These are phyloP conservation scores for Manihot esculenta DNA, from an alignment of 441 rosid species.

Conservation along the genomic window DNA sequence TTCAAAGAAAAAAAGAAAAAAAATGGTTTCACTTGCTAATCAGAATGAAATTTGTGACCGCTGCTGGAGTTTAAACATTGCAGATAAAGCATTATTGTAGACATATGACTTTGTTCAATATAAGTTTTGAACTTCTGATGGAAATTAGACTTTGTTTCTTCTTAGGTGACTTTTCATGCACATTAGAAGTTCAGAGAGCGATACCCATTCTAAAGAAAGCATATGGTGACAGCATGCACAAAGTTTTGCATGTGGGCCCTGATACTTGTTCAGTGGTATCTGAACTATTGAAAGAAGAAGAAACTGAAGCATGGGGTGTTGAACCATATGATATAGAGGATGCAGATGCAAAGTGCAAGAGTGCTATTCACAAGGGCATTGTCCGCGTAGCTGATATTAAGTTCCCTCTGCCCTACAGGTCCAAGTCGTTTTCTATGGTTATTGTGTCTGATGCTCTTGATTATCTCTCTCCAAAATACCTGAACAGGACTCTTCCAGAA, in stretches of 20 bases:
- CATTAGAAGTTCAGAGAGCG: constrained; percentile 51
- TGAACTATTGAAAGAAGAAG: constrained; percentile 52
- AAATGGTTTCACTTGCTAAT: background rate
- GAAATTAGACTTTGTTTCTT: constrained; percentile 12
- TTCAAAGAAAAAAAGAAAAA: no score
- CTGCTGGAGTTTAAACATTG: constrained; percentile 7
- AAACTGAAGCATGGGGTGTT: constrained; percentile 66
- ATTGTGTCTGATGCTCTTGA: constrained; percentile 68
- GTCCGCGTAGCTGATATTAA: constrained; percentile 71
- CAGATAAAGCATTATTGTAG: background rate
- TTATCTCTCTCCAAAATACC: constrained; percentile 68
- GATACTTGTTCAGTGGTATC: constrained; percentile 64
- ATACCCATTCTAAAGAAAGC: constrained; percentile 55
- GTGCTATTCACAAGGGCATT: constrained; percentile 56
- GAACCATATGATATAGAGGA: constrained; percentile 75
- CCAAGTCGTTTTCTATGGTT: constrained; percentile 62
- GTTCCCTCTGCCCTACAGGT: constrained; percentile 59
- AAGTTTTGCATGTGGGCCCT: constrained; percentile 67
- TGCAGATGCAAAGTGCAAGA: constrained; percentile 52
- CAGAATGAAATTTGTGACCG: background rate
- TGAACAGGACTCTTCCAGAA: constrained; percentile 65
- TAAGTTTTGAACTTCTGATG: background rate
- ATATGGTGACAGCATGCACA: constrained; percentile 62
- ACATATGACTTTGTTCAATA: background rate
- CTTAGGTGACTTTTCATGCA: constrained; percentile 57